A percentile compares a stretch with the other conserved stretches of the same genome.
phyloP scores from a whole-genome alignment of 805 yeast species.

The Candida stauntonica region DNA sequence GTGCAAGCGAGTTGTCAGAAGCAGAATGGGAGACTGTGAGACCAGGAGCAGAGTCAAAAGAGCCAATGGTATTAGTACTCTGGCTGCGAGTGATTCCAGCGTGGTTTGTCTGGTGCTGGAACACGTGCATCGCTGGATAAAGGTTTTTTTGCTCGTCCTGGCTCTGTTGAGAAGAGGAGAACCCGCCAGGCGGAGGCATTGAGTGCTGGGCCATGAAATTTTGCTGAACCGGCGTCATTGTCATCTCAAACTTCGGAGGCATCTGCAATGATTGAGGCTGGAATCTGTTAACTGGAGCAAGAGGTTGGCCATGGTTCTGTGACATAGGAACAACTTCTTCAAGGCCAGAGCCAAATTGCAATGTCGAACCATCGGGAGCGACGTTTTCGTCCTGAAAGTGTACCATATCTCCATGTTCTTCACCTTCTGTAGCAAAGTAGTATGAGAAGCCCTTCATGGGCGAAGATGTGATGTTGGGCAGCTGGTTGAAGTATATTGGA shows the following conservation, averaged over 20 bases:
- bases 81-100: slow-evolving; percentile 26
- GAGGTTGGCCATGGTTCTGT: slow-evolving; percentile 3
- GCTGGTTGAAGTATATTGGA: not conserved
- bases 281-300: not conserved
- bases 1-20: slow-evolving; percentile 21
- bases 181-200: slow-evolving; percentile 7
- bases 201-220: slow-evolving; percentile 8
- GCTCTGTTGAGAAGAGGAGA: slow-evolving; percentile 1
- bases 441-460: slow-evolving; percentile 19
- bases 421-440: slow-evolving; percentile 14
- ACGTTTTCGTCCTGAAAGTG: slow-evolving; percentile 13
- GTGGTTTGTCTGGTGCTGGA: slow-evolving; percentile 6
- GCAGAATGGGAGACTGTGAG: slow-evolving; percentile 24
- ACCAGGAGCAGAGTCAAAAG: slow-evolving; percentile 30
- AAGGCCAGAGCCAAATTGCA: slow-evolving; percentile 3
- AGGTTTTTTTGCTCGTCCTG: slow-evolving; percentile 12
- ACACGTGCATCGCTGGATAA: slow-evolving; percentile 18
- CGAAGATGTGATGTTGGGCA: slow-evolving; percentile 10
- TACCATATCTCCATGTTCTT: not conserved
- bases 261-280: slow-evolving; percentile 8
- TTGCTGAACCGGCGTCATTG: slow-evolving; percentile 4
- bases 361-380: slow-evolving; percentile 1
- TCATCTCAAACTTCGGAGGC: slow-evolving; percentile 11
- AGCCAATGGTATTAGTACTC: slow-evolving; percentile 27
- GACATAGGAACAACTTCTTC: slow-evolving; percentile 9